Evolutionary conservation across 805 yeast species (phyloP).

Genomic region (Metschnikowia santaceciliae): DNA sequence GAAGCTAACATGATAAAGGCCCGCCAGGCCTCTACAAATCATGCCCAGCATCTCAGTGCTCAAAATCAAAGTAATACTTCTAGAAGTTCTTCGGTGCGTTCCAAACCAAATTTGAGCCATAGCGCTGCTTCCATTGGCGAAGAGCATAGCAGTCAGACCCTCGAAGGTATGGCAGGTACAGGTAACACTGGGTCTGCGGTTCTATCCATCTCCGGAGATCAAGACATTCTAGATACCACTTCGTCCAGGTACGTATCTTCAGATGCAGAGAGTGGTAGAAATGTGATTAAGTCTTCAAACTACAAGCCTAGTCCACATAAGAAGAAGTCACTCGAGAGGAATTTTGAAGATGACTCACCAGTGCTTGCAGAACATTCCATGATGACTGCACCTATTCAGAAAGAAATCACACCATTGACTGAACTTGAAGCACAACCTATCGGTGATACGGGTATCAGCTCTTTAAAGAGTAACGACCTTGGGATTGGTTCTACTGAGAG

Average conservation of each 20-base stretch:
- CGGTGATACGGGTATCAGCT: background rate
- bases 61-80: background rate
- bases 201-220: background rate
- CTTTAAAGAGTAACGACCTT: background rate
- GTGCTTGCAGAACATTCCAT: background rate
- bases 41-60: background rate
- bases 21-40: constrained; percentile 13
- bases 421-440: background rate
- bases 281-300: background rate
- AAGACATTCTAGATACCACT: background rate
- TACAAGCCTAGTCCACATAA: background rate
- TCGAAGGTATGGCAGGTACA: background rate
- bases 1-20: constrained; percentile 13
- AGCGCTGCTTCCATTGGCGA: background rate
- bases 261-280: background rate
- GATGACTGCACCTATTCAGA: background rate
- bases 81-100: background rate
- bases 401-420: background rate
- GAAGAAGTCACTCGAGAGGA: background rate
- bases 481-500: constrained; percentile 1
- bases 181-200: no score
- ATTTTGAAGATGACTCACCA: background rate
- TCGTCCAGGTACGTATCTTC: background rate
- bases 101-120: background rate
- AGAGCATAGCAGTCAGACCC: background rate